phyloP scores from a whole-genome alignment of 208 protist genomes.

The Acanthamoeba quina region DNA sequence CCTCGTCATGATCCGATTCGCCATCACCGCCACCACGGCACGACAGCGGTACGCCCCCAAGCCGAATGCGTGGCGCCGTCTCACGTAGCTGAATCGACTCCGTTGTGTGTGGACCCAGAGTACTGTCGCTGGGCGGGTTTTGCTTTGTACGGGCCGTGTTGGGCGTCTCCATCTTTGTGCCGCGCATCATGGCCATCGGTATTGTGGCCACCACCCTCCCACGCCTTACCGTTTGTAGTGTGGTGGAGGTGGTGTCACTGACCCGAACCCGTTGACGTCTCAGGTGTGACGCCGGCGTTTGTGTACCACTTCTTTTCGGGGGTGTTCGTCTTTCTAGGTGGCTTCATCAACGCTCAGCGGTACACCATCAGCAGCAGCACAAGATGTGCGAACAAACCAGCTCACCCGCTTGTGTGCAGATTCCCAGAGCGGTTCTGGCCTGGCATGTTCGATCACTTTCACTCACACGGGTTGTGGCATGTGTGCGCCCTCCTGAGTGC shows the following conservation, averaged over 20 bases:
- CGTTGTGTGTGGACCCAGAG: background rate
- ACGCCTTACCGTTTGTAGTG: background rate
- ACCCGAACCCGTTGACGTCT: background rate
- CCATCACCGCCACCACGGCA: conserved; percentile 26
- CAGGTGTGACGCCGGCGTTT: conserved; percentile 30
- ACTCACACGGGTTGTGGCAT: conserved; percentile 72
- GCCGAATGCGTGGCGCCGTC: background rate
- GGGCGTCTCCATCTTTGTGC: conserved; percentile 28
- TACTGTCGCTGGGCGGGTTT: conserved; percentile 21
- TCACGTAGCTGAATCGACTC: no score
- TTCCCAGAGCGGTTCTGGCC: conserved; percentile 59
- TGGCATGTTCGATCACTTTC: conserved; percentile 48
- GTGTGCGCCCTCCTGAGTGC: conserved; percentile 55
- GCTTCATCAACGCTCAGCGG: conserved; percentile 57
- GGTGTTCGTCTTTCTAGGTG: conserved; percentile 52
- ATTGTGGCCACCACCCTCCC: background rate
- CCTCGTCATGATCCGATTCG: conserved; percentile 11
- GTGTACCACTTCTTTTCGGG: conserved; percentile 52
- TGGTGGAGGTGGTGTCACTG: background rate
- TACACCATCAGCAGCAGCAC: background rate
- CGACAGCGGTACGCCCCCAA: background rate
- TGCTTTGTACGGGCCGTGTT: conserved; percentile 21
- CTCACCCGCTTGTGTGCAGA: background rate
- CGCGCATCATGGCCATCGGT: conserved; percentile 51
- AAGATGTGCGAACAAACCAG: background rate